Evolutionary conservation across 345 rosid species (phyloP).

Genomic region (rapeseed (Brassica napus)): DNA sequence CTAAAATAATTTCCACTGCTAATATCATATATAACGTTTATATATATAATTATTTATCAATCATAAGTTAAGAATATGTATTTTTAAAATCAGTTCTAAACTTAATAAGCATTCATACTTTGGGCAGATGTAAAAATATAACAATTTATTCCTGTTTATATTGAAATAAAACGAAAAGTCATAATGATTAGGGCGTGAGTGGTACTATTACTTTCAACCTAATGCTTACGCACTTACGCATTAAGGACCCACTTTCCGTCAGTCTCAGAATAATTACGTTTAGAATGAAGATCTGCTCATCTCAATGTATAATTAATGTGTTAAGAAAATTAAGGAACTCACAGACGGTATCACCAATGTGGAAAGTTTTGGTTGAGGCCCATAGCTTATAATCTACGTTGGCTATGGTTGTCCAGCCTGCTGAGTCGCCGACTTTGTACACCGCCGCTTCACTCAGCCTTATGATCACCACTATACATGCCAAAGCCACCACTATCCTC

Average conservation of each 20-base stretch:
- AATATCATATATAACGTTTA: no score
- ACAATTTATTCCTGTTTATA: not conserved
- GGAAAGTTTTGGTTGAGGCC: constrained; percentile 75
- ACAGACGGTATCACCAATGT: constrained; percentile 73
- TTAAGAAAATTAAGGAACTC: constrained; percentile 33
- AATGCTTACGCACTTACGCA: constrained; percentile 10
- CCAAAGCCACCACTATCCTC: constrained; percentile 18
- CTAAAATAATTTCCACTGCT: no score
- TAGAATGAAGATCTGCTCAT: constrained; percentile 6
- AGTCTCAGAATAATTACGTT: not conserved
- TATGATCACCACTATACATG: constrained; percentile 21
- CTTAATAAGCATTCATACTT: not conserved
- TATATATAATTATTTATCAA: no score
- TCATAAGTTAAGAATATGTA: no score
- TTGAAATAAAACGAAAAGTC: not conserved
- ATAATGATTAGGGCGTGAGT: constrained; percentile 25
- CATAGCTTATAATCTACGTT: constrained; percentile 81
- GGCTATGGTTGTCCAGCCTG: constrained; percentile 94
- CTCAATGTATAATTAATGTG: not conserved
- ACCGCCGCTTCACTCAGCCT: constrained; percentile 49
- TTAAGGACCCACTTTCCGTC: constrained; percentile 13
- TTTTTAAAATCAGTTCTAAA: not conserved
- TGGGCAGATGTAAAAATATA: not conserved
- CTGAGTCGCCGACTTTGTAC: constrained; percentile 84
- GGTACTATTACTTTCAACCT: constrained; percentile 24